Percentiles rank a stretch among this genome's conserved stretches.
Evolutionary conservation across 768 basidiomycete genomes (phyloP).

Genomic region (Leucocoprinus birnbaumii): DNA sequence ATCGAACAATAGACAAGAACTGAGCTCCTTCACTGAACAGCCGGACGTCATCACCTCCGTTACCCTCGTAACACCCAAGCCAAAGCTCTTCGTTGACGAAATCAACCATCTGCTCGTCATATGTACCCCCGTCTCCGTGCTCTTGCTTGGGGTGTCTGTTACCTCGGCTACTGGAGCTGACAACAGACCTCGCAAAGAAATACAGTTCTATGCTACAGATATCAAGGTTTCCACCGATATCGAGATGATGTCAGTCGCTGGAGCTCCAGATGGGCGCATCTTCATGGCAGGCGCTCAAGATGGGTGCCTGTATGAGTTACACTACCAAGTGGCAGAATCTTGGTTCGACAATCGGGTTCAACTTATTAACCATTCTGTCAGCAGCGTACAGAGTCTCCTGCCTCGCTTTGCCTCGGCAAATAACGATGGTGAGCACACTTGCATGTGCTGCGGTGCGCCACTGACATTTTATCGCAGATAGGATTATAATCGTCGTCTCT

Average conservation of each 20-base stretch:
- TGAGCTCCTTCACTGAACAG: constrained; percentile 90
- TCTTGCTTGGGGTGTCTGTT: constrained; percentile 80
- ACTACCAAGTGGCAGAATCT: constrained; percentile 86
- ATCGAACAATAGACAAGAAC: constrained; percentile 62
- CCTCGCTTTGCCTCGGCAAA: constrained; percentile 68
- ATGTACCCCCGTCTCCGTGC: constrained; percentile 80
- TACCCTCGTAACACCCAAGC: constrained; percentile 82
- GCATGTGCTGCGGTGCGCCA: not conserved
- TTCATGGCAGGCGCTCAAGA: constrained; percentile 88
- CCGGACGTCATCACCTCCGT: constrained; percentile 88
- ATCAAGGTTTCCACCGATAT: constrained; percentile 75
- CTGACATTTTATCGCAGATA: constrained; percentile 44
- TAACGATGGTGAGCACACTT: constrained; percentile 53
- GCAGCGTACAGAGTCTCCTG: constrained; percentile 73
- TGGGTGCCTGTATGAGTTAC: constrained; percentile 87
- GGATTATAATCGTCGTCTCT: constrained; percentile 63
- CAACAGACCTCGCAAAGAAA: constrained; percentile 54
- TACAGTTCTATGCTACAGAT: constrained; percentile 90
- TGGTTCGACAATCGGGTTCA: constrained; percentile 90
- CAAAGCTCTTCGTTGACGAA: constrained; percentile 87
- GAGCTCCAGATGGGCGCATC: constrained; percentile 80
- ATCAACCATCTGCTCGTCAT: constrained; percentile 88
- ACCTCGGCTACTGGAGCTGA: constrained; percentile 39
- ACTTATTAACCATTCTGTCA: constrained; percentile 84
- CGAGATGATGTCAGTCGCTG: constrained; percentile 82